Evolutionary conservation across 1,284 basidiomycete species (phyloP).

Genomic region (Melampsora abietis-canadensis): DNA sequence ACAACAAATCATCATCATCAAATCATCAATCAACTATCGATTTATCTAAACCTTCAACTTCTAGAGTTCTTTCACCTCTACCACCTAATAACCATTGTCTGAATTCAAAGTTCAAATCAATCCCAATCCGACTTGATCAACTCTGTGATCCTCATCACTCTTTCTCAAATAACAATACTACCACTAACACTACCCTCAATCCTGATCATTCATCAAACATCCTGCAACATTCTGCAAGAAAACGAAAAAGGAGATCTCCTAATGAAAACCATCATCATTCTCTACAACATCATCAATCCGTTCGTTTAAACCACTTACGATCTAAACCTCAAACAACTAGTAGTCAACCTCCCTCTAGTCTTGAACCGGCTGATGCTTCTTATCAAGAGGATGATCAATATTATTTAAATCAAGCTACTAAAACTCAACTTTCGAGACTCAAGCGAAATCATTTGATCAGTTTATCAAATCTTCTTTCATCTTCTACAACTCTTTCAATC

Average conservation of each 20-base stretch:
- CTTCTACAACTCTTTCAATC: background rate
- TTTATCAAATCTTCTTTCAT: conserved; percentile 12
- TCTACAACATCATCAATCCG: background rate
- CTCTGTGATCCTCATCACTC: background rate
- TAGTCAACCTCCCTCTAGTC: background rate
- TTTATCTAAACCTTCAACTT: no score
- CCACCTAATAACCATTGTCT: background rate
- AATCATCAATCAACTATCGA: no score
- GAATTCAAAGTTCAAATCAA: background rate
- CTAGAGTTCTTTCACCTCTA: background rate
- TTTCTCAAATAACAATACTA: no score
- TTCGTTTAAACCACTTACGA: background rate
- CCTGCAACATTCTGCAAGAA: background rate
- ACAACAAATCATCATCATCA: no score
- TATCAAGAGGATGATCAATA: conserved; percentile 1
- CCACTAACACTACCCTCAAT: background rate
- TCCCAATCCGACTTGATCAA: background rate
- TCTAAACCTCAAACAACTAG: background rate
- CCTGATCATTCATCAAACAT: background rate
- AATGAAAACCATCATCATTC: background rate
- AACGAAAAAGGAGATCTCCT: background rate
- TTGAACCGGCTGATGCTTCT: no score
- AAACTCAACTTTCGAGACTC: conserved; percentile 22
- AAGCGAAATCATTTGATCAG: conserved; percentile 17
- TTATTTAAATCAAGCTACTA: conserved; percentile 20